Base-by-base conservation (phyloP, 192 early-diverging fungal genomes). In the Pilobolus umbonatus region DNA sequence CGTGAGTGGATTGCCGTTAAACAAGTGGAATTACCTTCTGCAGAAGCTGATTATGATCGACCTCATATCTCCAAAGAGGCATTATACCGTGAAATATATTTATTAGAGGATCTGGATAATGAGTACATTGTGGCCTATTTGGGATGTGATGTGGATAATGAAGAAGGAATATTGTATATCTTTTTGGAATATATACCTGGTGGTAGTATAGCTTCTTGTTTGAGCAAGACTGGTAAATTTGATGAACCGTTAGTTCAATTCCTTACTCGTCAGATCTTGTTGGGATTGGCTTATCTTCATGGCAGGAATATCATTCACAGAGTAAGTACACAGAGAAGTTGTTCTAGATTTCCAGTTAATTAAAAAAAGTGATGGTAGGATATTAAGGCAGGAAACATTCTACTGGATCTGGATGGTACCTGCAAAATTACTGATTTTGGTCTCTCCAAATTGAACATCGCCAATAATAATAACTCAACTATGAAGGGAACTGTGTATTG, bases 351-450 rank as follows among this genome's bases (percentile, higher is more conserved):
- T n/a, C n/a, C n/a, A n/a, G n/a, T n/a, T n/a, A n/a, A n/a, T n/a
- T n/a, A n/a, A n/a, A n/a, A n/a, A n/a, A n/a, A n/a, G n/a, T n/a
- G n/a, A n/a, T n/a, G 25, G 21, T 56, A 80, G 73, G 88, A 91
- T 55, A 89, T 91, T 69, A 91, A 91, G 68, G 82, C 85, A 24
- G 88, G 79, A n/a, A 91, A 91, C 67, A 82, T 88, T 24, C 66
- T 91, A 31, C 83, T 90, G 4, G 84, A 90, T 64, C 78, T 87
- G 26, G 69, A 80, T 6, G 89, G 89, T 9, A 79, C 88, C 12
- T 92, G 91, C 50, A 98, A 98, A 73, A 98, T 98, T 31, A 89
- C 90, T 8, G 95, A 98, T 68, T 98, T 98, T 79, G 95, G 95
- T 19, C 86, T 96, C 12, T 95, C 93, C 11, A 94, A 92, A 55